Evolutionary conservation across 1,139 yeast genomes (phyloP), one percentile per base, ranked within the genome.

Genomic region (Diutina neorugosa): DNA sequence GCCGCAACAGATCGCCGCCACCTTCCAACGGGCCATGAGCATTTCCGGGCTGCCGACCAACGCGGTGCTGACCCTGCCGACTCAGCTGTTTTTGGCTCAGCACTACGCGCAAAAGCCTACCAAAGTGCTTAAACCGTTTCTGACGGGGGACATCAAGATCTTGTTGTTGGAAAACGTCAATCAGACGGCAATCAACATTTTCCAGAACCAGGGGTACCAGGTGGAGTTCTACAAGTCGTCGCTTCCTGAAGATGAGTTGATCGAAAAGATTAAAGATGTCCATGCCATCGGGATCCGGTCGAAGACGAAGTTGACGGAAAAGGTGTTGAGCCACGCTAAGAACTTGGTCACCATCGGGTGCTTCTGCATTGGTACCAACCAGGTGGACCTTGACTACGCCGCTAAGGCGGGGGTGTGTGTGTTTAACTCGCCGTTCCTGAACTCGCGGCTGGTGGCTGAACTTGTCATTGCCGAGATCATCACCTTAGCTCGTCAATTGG

Each of bases 321-420:
- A 81, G 57, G 81, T 93, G 43, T 77, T 93, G 63, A 77, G 81
- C 59, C 88, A 86, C 61, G 98, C 98, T 54, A 85, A 84, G 67
- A 88, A 93, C 73, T 78, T 93, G 69, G 89, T 88, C 40, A 91
- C 82, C 49, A 77, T 94, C 69, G 99, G 99, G 55, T 93, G 99
- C 75, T 93, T 93, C 86, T 93, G 99, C 77, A 93, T 93, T 63
- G 99, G 99, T 65, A 94, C 98, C 55, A 93, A 93, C 74, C 99
- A 93, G 74, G 99, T 93, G 55, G 94, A 93, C 68, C 78, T 93
- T 61, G 88, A 86, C 60, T 86, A 69, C 63, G 99, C 99, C 56
- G 97, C 98, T 58, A 81, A 84, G 65, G 78, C 81, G 53, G 99
- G 99, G 74, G 80, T 91, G 69, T 91, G 98, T 52, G 98, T 93